Conservation (phyloP, 495 filamentous ascomycete species). For the Staphylotrichum longicolle region DNA sequence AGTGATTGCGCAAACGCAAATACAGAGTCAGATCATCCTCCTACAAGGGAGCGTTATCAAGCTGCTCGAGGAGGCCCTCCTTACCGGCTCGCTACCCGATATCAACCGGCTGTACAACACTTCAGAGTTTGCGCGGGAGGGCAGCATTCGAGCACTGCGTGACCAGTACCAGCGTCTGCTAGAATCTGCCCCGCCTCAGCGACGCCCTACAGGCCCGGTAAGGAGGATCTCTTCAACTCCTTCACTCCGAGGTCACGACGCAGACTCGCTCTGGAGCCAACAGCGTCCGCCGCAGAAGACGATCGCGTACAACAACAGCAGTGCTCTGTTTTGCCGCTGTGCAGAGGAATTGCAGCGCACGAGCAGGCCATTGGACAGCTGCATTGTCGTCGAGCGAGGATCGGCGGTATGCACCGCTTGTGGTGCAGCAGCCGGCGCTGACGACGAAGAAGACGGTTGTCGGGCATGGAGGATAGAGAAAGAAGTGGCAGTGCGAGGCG, state of each 20-base stretch:
- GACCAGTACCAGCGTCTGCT: slow-evolving; percentile 40
- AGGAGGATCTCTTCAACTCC: slow-evolving; percentile 33
- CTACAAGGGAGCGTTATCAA: slow-evolving; percentile 37
- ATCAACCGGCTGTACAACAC: slow-evolving; percentile 33
- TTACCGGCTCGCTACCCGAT: slow-evolving; percentile 30
- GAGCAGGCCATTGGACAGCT: slow-evolving; percentile 1
- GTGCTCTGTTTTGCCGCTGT: slow-evolving; percentile 34
- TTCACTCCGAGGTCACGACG: slow-evolving; percentile 15
- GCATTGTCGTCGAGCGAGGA: background rate
- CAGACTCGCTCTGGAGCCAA: background rate
- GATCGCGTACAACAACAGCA: slow-evolving; percentile 6
- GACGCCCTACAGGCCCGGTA: slow-evolving; percentile 21
- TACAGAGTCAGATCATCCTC: slow-evolving; percentile 39
- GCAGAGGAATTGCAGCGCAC: slow-evolving; percentile 31
- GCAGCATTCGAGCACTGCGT: slow-evolving; percentile 36
- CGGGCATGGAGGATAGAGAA: slow-evolving; percentile 35
- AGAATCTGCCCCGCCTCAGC: slow-evolving; percentile 12
- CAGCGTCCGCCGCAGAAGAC: slow-evolving; percentile 10
- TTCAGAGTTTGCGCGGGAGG: slow-evolving; percentile 38
- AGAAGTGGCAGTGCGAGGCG: slow-evolving; percentile 23
- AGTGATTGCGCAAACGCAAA: slow-evolving; percentile 39
- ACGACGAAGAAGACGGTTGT: background rate
- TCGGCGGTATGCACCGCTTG: slow-evolving; percentile 27
- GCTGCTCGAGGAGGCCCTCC: slow-evolving; percentile 34
- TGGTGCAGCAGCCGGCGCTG: slow-evolving; percentile 8